A percentile compares a stretch with the other conserved stretches of the same genome.
Evolutionary conservation across 768 basidiomycete species (phyloP).

Genomic region (Agaricus blazei): DNA sequence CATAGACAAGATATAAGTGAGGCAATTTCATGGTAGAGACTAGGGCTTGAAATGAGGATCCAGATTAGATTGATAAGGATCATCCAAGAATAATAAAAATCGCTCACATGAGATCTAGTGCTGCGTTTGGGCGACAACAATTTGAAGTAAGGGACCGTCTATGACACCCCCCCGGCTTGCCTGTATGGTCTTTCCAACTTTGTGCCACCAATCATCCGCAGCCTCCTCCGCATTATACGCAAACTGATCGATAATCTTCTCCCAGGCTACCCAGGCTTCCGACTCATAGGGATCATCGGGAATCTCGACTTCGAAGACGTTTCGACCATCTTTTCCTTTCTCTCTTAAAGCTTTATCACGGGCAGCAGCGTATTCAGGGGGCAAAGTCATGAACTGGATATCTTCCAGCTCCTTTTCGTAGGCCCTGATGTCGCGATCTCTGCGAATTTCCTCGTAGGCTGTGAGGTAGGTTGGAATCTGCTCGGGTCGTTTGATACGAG

Average conservation of each 20-base stretch:
- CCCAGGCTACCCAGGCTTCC: constrained; percentile 34
- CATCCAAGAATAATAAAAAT: background rate
- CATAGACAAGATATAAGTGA: background rate
- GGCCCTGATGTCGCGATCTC: constrained; percentile 38
- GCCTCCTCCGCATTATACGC: constrained; percentile 54
- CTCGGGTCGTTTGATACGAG: constrained; percentile 40
- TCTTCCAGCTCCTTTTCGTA: constrained; percentile 38
- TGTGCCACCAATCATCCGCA: constrained; percentile 57
- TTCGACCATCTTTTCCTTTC: constrained; percentile 22
- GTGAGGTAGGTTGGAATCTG: constrained; percentile 47
- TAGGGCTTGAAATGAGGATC: background rate
- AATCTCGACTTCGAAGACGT: constrained; percentile 12
- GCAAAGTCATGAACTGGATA: constrained; percentile 39
- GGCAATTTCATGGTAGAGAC: background rate
- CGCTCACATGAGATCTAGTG: background rate
- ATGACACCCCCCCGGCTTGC: background rate
- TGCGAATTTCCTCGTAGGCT: constrained; percentile 53
- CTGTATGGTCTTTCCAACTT: constrained; percentile 44
- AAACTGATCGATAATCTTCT: constrained; percentile 41
- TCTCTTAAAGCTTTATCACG: constrained; percentile 37
- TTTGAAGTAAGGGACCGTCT: background rate
- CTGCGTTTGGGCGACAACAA: background rate
- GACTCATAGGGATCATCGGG: constrained; percentile 5
- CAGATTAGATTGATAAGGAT: background rate
- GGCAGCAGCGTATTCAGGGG: constrained; percentile 30